Base-by-base conservation (phyloP, 2,329 filamentous ascomycete species). In the Ophiognomonia clavigignenti-juglandacearum region DNA sequence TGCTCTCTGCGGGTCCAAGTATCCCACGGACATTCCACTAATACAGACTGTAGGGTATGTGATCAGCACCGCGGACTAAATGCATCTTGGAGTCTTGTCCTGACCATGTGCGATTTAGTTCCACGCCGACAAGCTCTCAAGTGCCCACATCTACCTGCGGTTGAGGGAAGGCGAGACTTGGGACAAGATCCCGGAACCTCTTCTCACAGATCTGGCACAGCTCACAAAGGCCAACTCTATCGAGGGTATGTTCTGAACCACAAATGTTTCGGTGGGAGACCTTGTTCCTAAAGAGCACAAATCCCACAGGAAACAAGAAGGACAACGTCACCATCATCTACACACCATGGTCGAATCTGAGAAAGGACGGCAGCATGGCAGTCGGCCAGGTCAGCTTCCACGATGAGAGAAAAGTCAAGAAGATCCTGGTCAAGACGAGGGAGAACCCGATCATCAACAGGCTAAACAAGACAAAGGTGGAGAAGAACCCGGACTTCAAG, bases 151-250 rank as follows among this genome's bases (percentile, higher is more conserved):
- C 59, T 98, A 98, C 69, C 80, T 98, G 27, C 86, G 93, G 27
- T 77, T 97, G 56, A 75, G 73, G 14, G 83, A 92, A 36, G 85
- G 82, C 48, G 82, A 93, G 56, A 74, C 78, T 34, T 98, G 93
- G 93, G 90, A 96, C 42, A 68, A 75, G 36, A 88, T 98, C 50
- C 83, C 88, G 0, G 62, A 81, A 52, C 79, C 80, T 4, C 75
- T 98, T 23, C 64, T 98, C 50, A 80, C 76, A 55, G 93, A 98
- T 67, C 89, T 93, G 59, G 93, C 88, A n/a, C 93, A 98, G 67
- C 75, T 98, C 59, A 98, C 93, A 48, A 98, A 98, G 70, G 93
- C 93, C 53, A 98, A 98, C 70, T 96, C 90, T 48, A 98, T 98
- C 59, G 93, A 98, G 73, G 93, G 88, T 85, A 60, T 52, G 64